Conservation (phyloP, 371 early-diverging fungal genomes). For the Mortierella sp. region DNA sequence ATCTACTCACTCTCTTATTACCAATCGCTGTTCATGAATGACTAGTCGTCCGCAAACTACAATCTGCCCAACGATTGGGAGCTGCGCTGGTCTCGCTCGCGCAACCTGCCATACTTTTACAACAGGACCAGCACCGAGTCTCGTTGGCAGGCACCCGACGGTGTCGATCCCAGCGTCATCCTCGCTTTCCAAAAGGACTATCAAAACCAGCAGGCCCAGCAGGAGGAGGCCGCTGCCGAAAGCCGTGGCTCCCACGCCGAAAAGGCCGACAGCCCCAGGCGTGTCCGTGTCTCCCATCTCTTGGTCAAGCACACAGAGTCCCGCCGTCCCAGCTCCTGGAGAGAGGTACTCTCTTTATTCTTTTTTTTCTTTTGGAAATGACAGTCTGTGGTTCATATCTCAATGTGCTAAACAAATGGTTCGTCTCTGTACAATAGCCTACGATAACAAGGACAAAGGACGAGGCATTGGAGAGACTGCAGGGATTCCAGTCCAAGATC, state of each 20-base stretch:
- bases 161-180: constrained; percentile 48
- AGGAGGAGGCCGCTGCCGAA: constrained; percentile 15
- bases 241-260: constrained; percentile 22
- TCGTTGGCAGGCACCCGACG: constrained; percentile 85
- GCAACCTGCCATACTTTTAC: constrained; percentile 87
- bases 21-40: not conserved
- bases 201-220: constrained; percentile 27
- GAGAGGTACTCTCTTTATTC: constrained; percentile 79
- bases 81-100: constrained; percentile 76
- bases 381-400: no score
- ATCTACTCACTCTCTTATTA: not conserved
- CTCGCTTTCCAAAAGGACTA: constrained; percentile 39
- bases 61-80: constrained; percentile 80
- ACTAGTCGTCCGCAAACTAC: constrained; percentile 30
- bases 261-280: constrained; percentile 43
- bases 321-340: constrained; percentile 94
- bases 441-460: constrained; percentile 89
- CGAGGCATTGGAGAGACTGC: constrained; percentile 83
- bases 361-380: no score
- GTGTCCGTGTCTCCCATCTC: constrained; percentile 90
- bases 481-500: constrained; percentile 71
- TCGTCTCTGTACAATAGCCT: constrained; percentile 69
- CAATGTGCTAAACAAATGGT: no score
- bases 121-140: constrained; percentile 85
- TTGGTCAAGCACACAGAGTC: constrained; percentile 92